Conservation (phyloP, 257 asterid genomes). For the Rubia yunnanensis region DNA sequence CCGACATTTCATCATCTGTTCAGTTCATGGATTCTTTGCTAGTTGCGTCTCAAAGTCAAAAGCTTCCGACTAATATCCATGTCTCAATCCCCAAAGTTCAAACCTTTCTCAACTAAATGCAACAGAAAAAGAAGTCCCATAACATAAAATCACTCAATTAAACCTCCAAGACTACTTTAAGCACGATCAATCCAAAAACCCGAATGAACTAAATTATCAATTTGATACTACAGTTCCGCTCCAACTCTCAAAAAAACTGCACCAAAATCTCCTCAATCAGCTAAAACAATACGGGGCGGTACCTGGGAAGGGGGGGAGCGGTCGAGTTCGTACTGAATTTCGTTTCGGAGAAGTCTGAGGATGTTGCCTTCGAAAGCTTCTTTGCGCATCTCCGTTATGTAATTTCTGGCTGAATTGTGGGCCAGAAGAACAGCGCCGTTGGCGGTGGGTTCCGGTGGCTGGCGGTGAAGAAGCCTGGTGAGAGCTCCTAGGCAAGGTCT, state of each 20-base stretch:
- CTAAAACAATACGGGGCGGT: background rate
- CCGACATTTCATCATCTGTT: too few relatives aligned
- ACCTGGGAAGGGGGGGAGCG: slow-evolving; percentile 55
- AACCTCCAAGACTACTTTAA: background rate
- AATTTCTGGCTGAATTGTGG: slow-evolving; percentile 29
- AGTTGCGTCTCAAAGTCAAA: too few relatives aligned
- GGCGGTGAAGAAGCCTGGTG: slow-evolving; percentile 14
- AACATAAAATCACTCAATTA: background rate
- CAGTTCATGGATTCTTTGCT: too few relatives aligned
- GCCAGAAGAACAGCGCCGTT: background rate
- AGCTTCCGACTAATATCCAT: too few relatives aligned
- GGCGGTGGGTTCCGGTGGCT: background rate
- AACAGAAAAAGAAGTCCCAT: background rate
- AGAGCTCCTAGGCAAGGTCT: slow-evolving; percentile 16
- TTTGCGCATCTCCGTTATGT: slow-evolving; percentile 57
- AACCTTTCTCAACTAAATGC: background rate
- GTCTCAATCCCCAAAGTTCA: background rate
- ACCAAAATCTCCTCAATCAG: background rate
- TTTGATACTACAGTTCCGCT: too few relatives aligned
- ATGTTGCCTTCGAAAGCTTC: slow-evolving; percentile 70
- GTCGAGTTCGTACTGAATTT: slow-evolving; percentile 67
- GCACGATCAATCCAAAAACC: background rate
- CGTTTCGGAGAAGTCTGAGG: slow-evolving; percentile 66
- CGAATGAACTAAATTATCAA: background rate
- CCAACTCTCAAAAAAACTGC: background rate